Conservation (phyloP, 2,329 filamentous ascomycete species). For the Mariannaea elegans region DNA sequence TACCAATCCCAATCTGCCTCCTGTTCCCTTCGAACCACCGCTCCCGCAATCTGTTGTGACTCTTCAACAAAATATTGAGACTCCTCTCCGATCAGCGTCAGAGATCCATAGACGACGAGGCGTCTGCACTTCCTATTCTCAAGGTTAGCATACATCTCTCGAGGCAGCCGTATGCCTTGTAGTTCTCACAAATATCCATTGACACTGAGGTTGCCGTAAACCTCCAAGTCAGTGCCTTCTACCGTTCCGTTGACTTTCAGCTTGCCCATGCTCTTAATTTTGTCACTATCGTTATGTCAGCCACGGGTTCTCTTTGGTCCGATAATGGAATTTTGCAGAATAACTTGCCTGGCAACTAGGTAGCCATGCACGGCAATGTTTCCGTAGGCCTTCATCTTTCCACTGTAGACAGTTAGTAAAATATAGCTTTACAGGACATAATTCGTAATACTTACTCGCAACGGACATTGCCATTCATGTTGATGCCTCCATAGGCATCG, state of each 20-base stretch:
- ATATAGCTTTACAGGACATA: rapidly evolving
- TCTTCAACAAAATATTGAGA: slow-evolving; percentile 56
- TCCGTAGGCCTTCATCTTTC: slow-evolving; percentile 56
- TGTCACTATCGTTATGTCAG: slow-evolving; percentile 46
- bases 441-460: slow-evolving; percentile 49
- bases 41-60: slow-evolving; percentile 53
- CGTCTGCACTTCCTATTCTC: slow-evolving; percentile 51
- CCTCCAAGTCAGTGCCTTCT: slow-evolving; percentile 54
- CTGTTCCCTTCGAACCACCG: slow-evolving; percentile 52
- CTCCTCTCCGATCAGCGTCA: slow-evolving; percentile 56
- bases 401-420: slow-evolving; percentile 41
- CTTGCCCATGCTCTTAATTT: slow-evolving; percentile 58
- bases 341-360: slow-evolving; percentile 48
- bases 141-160: slow-evolving; percentile 8
- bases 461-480: slow-evolving; percentile 52
- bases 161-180: slow-evolving; percentile 11
- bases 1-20: slow-evolving; percentile 53
- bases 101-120: slow-evolving; percentile 55
- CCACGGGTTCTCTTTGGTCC: slow-evolving; percentile 1
- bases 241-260: slow-evolving; percentile 54
- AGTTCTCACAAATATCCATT: slow-evolving; percentile 52
- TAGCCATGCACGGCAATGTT: slow-evolving; percentile 54
- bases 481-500: slow-evolving; percentile 57
- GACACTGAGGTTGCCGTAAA: slow-evolving; percentile 57
- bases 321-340: neutral